Evolutionary conservation across 2,329 filamentous ascomycete species (phyloP).

Genomic region (Penicillium sp.): DNA sequence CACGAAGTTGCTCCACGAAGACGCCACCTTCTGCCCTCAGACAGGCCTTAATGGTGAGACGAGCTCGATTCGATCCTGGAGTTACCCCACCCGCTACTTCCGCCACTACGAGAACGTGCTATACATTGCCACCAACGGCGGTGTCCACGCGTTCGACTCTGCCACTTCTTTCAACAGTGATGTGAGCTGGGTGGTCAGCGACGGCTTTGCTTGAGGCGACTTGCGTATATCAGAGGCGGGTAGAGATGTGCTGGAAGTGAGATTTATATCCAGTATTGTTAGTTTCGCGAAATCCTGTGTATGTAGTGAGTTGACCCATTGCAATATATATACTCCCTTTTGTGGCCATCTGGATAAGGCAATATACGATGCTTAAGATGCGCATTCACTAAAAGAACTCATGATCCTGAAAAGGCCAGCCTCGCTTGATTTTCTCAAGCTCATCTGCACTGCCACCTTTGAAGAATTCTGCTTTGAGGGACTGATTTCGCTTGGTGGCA

Average conservation of each 20-base stretch:
- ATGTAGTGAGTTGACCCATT: no score
- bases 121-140: slow-evolving; percentile 55
- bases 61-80: slow-evolving; percentile 56
- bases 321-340: no score
- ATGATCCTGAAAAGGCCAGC: background rate
- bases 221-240: no score
- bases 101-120: slow-evolving; percentile 52
- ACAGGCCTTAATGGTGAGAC: slow-evolving; percentile 52
- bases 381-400: background rate
- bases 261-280: background rate
- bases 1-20: slow-evolving; percentile 57
- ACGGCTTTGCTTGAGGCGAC: slow-evolving; percentile 44
- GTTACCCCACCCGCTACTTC: slow-evolving; percentile 58
- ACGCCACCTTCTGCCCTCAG: slow-evolving; percentile 62
- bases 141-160: slow-evolving; percentile 55
- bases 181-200: slow-evolving; percentile 50
- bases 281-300: no score
- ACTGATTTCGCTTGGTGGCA: background rate
- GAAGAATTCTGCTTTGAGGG: background rate
- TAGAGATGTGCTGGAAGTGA: background rate
- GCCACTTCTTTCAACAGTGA: slow-evolving; percentile 52
- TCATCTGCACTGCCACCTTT: background rate
- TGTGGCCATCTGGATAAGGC: no score
- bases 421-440: background rate
- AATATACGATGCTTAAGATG: no score